These are phyloP conservation scores for Penicillium silybi DNA, from an alignment of 495 filamentous ascomycete genomes.

Conservation along the genomic window DNA sequence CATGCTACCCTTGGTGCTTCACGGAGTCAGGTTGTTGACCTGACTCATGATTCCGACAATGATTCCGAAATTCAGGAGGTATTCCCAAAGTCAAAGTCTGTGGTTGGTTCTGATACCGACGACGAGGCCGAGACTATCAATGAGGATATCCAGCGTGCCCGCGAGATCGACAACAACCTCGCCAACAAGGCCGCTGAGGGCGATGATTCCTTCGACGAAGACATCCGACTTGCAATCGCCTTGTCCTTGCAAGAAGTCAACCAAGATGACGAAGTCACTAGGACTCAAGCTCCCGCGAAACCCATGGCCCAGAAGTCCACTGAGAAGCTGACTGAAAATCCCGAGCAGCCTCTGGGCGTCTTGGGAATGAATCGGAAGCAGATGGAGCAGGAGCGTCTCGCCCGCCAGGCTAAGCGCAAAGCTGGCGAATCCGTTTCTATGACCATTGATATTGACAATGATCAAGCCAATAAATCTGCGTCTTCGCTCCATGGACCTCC, in stretches of 20 bases:
- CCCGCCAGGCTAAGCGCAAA: slow-evolving; percentile 57
- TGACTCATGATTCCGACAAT: slow-evolving; percentile 34
- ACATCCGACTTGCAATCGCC: slow-evolving; percentile 49
- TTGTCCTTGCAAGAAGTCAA: slow-evolving; percentile 37
- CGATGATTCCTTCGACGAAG: slow-evolving; percentile 35
- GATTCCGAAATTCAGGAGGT: slow-evolving; percentile 26
- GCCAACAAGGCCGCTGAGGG: too few relatives aligned
- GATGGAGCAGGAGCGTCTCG: slow-evolving; percentile 85
- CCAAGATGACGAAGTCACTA: not conserved
- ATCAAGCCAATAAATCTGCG: too few relatives aligned
- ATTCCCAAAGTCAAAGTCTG: slow-evolving; percentile 33
- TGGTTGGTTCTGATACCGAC: slow-evolving; percentile 35
- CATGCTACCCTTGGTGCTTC: too few relatives aligned
- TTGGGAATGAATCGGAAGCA: slow-evolving; percentile 66
- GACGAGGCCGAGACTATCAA: slow-evolving; percentile 1
- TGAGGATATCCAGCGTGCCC: too few relatives aligned
- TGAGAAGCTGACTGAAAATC: not conserved
- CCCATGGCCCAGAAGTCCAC: not conserved
- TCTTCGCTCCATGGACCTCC: not conserved
- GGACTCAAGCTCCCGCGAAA: not conserved
- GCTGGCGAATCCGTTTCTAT: not conserved
- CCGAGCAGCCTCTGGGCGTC: slow-evolving; percentile 19
- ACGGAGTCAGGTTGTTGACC: slow-evolving; percentile 29
- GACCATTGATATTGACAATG: too few relatives aligned
- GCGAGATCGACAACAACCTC: not conserved